Evolutionary conservation across 768 basidiomycete species (phyloP), one percentile per base, ranked within the genome.

Genomic region (Hypsizygus marmoreus): DNA sequence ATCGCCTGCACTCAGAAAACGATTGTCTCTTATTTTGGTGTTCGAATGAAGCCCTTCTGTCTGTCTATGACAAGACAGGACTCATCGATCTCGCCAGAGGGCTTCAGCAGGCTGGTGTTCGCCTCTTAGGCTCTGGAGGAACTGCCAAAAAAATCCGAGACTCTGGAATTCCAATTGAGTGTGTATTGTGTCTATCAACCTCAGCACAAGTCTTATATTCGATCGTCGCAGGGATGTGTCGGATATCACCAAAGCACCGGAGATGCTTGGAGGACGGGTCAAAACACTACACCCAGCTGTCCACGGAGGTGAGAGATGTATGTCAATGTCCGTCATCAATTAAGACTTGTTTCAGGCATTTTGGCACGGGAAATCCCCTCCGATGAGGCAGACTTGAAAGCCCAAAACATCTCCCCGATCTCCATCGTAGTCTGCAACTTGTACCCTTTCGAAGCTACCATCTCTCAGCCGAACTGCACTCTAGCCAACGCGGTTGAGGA

Each of bases 381-480:
- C 8, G 97, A 99, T 69, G 80, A 93, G 54, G 74, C 79, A 43
- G 97, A 99, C 65, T 80, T 98, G 40, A 70, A 79, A 22, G 74
- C 84, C 6, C 93, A 95, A 60, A 75, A 74, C 47, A 98, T 99
- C 67, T 81, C 89, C 5, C 90, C 91, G 51, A 97, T 98, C 70
- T 85, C 88, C 45, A 88, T 99, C 72, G 95, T 99, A 46, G 94
- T 97, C 50, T 99, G 97, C 83, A 99, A 99, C 66, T 83, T 99
- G 41, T 98, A 99, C 74, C 97, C 97, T 0, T 99, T 99, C 73
- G 82, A 89, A 24, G 81, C 84, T 16, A 97, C 95, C 37, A 90
- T 95, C 63, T 80, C 95, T 0, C 82, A 86, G 57, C 90, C 93
- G 0, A 81, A 81, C 53, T 95, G 94, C 70, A 94, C 91, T 9